Percentiles rank a stretch among this genome's conserved stretches.
phyloP scores from a whole-genome alignment of 495 filamentous ascomycete species.

The Penicillium macrosclerotiorum region DNA sequence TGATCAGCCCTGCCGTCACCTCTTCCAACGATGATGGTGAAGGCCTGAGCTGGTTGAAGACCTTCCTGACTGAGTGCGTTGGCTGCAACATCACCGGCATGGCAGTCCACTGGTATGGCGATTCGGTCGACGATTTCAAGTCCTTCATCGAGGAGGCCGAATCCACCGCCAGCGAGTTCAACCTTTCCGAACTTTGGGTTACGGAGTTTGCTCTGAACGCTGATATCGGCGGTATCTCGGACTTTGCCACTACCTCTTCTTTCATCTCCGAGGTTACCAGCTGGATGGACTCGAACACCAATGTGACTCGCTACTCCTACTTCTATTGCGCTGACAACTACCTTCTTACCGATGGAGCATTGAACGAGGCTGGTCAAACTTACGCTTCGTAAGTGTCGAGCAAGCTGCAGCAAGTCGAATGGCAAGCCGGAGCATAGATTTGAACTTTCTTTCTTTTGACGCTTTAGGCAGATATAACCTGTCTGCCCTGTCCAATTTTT shows the following conservation, averaged over 20 bases:
- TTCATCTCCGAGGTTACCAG: conserved; percentile 59
- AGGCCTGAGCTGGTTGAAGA: conserved; percentile 62
- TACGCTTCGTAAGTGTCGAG: conserved; percentile 24
- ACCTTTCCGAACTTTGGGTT: conserved; percentile 66
- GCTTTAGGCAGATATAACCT: too few relatives aligned
- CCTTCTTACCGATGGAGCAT: conserved; percentile 22
- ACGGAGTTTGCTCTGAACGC: conserved; percentile 66
- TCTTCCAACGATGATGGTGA: conserved; percentile 52
- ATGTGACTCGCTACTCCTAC: conserved; percentile 74
- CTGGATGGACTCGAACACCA: conserved; percentile 64
- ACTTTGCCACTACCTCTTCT: conserved; percentile 39
- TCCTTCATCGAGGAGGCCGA: conserved; percentile 54
- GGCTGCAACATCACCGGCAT: conserved; percentile 64
- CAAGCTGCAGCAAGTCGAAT: too few relatives aligned
- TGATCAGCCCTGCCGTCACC: conserved; percentile 76
- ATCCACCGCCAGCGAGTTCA: conserved; percentile 38
- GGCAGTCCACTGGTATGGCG: conserved; percentile 70
- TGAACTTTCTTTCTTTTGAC: not conserved
- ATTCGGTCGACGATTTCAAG: conserved; percentile 52
- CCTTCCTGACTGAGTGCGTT: conserved; percentile 58
- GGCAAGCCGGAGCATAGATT: not conserved
- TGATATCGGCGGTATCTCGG: conserved; percentile 41
- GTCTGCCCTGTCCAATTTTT: too few relatives aligned
- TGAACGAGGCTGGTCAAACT: conserved; percentile 26
- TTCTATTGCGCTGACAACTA: conserved; percentile 60